Evolutionary conservation across 805 yeast genomes (phyloP), one percentile per base, ranked within the genome.

Genomic region (Teunomyces atbi): DNA sequence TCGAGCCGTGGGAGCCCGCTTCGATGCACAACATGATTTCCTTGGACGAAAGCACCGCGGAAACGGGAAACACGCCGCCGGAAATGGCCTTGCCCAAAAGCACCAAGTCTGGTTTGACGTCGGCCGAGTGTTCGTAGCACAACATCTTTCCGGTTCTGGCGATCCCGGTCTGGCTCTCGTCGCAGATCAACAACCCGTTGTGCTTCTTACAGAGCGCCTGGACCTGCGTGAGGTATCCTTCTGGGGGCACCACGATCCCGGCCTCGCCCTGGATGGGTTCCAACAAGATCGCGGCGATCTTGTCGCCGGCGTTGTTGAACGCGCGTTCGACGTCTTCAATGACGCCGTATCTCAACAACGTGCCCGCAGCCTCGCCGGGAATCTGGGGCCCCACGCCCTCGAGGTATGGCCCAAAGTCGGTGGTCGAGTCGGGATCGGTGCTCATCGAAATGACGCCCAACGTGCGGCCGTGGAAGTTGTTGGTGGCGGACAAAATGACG

Each of bases 201-300:
- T 91, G 76, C 68, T 89, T 71, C 59, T 81, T 81, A 74, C 97
- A 89, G 51, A 89, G 75, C 45, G 70, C 82, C 55, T 80, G 79
- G 27, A 91, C 96, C 57, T 76, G 72, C 44, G 82, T 68, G 55
- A 92, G 78, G 73, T 91, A 92, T 58, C 81, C 95, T 42, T 65
- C 71, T 54, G 94, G 94, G 45, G 98, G 97, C 20, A 91, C 97
- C 21, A 91, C 92, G 55, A 92, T 92, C 57, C 98, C 98, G 28
- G 98, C 98, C 68, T 92, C 98, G 66, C 98, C 98, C 68, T 92
- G 98, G 61, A 91, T 91, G 52, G 97, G 97, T 72, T 92, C 98
- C 57, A 92, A 80, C 53, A 92, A 72, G 55, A 92, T 80, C 35
- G 96, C 98, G 38, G 96, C 96, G 54, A 92, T 82, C 64, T 82